Percentiles rank a stretch among this genome's conserved stretches.
These are phyloP conservation scores for Cornus controversa DNA, from an alignment of 148 eudicot species.

Conservation along the genomic window DNA sequence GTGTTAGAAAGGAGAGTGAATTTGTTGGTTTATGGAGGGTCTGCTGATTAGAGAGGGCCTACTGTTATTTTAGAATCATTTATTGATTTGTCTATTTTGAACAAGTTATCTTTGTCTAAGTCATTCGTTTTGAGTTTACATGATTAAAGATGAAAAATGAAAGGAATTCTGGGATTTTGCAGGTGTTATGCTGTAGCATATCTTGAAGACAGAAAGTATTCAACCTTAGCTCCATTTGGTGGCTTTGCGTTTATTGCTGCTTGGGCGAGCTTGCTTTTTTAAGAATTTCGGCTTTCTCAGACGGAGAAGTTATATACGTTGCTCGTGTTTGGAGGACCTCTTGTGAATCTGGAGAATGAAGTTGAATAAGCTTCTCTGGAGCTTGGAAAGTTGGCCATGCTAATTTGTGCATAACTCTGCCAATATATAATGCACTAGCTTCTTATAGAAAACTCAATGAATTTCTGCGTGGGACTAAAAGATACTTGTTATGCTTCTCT, in stretches of 20 bases:
- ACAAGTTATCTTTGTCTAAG: too few species aligned
- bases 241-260: constrained; percentile 88
- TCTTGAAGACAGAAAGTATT: constrained; percentile 78
- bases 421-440: not conserved
- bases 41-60: not conserved
- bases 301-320: not conserved
- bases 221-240: constrained; percentile 77
- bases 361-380: not conserved
- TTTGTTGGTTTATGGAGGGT: not conserved
- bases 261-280: constrained; percentile 88
- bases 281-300: not conserved
- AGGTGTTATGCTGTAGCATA: constrained; percentile 85
- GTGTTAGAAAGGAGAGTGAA: not conserved
- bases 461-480: not conserved
- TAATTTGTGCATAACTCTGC: not conserved
- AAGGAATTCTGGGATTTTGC: constrained; percentile 17
- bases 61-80: not conserved
- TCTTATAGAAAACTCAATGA: not conserved
- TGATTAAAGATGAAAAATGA: not conserved
- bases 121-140: not conserved
- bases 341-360: not conserved
- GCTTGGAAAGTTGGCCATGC: not conserved
- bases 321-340: not conserved
- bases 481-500: not conserved
- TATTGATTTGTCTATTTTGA: not conserved